Conservation (phyloP, 169 alveolate genomes). For the Cryptosporidium bovis region DNA sequence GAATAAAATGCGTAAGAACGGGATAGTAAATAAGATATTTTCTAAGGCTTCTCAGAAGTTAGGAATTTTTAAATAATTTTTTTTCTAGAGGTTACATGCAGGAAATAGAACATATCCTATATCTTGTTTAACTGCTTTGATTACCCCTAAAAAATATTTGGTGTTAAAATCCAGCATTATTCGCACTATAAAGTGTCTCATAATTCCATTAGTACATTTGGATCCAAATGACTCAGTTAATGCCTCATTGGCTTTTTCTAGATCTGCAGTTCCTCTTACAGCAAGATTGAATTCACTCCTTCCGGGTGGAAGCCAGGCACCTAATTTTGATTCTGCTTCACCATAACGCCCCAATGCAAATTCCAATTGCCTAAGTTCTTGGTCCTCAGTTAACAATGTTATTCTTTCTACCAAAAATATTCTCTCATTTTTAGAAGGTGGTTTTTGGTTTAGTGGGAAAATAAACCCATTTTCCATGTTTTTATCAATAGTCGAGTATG, state of each 20-base stretch:
- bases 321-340: conserved; percentile 50
- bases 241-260: conserved; percentile 19
- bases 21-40: conserved; percentile 48
- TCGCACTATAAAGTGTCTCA: conserved; percentile 15
- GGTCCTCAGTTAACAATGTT: conserved; percentile 10
- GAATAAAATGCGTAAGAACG: conserved; percentile 19
- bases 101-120: conserved; percentile 65
- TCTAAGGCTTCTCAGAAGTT: conserved; percentile 52
- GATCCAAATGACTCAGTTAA: conserved; percentile 33
- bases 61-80: conserved; percentile 27
- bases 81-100: conserved; percentile 28
- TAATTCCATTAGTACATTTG: conserved; percentile 19
- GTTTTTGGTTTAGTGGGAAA: conserved; percentile 42
- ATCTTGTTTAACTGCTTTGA: conserved; percentile 60
- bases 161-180: conserved; percentile 35
- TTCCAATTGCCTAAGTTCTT: conserved; percentile 34
- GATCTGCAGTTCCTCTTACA: conserved; percentile 30
- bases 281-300: conserved; percentile 27
- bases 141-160: conserved; percentile 67
- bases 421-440: conserved; percentile 8
- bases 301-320: conserved; percentile 68
- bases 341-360: conserved; percentile 61
- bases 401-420: conserved; percentile 10
- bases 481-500: not conserved
- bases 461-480: conserved; percentile 41